Evolutionary conservation across 257 asterid genomes (phyloP), one percentile per base, ranked within the genome.

Genomic region (Jasminum sambac): DNA sequence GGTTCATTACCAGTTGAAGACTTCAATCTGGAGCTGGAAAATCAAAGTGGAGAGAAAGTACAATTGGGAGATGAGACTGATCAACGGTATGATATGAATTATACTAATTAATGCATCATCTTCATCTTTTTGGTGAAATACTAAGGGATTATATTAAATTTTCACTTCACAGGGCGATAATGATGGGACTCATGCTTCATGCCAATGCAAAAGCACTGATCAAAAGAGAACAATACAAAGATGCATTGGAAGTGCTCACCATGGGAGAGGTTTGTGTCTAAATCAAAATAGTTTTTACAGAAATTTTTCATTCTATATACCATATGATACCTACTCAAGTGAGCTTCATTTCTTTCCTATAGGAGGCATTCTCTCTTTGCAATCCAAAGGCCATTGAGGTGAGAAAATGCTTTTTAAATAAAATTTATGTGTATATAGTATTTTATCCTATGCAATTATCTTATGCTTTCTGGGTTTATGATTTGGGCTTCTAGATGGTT

Each of bases 141-240:
- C 24, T 19, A 66, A 59, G 72, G 64, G 38, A 57, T 79, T 13
- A 58, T 48, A 44, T 19, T 37, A 26, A 23, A 37, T 65, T 75
- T 10, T 52, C 60, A 26, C 68, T 67, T 83, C 69, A 63, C 83
- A 94, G 97, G 72, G 97, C 98, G 38, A 80, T 94, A 78, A 89
- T 94, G 96, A 91, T 91, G 98, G 99, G 97, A 46, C 96, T 94
- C 71, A 88, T 94, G 99, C 90, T 94, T 73, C 99, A 94, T 66
- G 80, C 96, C 58, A 94, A 87, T 77, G 99, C 83, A 7, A 94
- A 88, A 81, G 84, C 88, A 78, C 84, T 94, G 68, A 75, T 94
- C 57, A 85, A 82, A 67, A 78, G 66, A 85, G 84, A 86, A 66
- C 81, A 83, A 67, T 91, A 79, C 67, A 82, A 72, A 85, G 96